Base-by-base conservation (phyloP, 2,329 filamentous ascomycete species). In the Trichophyton simii region DNA sequence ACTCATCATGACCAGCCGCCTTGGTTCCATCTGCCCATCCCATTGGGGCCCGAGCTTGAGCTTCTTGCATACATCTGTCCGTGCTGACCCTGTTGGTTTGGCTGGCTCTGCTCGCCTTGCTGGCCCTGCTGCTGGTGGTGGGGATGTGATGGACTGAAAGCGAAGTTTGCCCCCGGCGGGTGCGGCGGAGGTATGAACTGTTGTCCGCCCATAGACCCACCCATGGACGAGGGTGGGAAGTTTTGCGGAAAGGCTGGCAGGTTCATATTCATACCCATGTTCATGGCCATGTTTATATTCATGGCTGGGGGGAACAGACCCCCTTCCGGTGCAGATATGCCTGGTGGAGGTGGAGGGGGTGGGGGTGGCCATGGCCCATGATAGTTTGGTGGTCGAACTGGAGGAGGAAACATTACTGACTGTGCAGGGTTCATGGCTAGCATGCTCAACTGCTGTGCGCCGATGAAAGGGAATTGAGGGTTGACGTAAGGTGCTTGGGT, bases 291-390 rank as follows among this genome's bases (percentile, higher is more conserved):
- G 25, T 62, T 62, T 57, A 63, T 62, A 59, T 55, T 55, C n/a
- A 34, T 34, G 13, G 25, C 50, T 55, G 60, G 61, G 4, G 60
- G 46, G 25, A 64, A 64, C 6, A 62, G 58, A n/a, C 52, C 52
- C 34, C 57, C 57, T 0, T 64, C 65, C 0, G 65, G 60, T 18
- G 64, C 65, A 13, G 64, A 62, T 50, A 64, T 61, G 36, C 65
- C 61, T 5, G 68, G 68, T 46, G 70, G 70, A 52, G 71, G 72
- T 57, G 72, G 72, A 31, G 68, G 70, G 15, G 72, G 72, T 58
- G 72, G 72, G 44, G 67, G 69, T 34, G 72, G 72, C 73, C 73
- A 75, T 9, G 67, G 59, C 13, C 72, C 72, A 34, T 71, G 67
- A 57, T 72, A 74, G 60, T 69, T 70, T 36, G 70, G 68, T 15